Base-by-base conservation (phyloP, 495 filamentous ascomycete species). In the Aspergillus biplanus region DNA sequence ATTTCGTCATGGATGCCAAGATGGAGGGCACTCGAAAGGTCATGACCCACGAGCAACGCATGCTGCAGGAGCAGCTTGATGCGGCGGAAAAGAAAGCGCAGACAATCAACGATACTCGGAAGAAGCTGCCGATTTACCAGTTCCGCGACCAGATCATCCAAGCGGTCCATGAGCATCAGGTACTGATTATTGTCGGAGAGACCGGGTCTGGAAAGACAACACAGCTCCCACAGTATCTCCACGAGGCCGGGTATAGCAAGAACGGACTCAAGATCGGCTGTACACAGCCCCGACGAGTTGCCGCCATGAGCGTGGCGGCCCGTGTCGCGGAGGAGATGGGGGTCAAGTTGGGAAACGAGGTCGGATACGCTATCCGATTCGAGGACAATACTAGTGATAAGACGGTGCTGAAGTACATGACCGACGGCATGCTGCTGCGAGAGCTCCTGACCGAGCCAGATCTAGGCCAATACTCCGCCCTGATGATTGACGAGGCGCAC, bases 401-500 rank as follows among this genome's bases (percentile, higher is more conserved):
- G 77, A 98, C 95, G 0, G 82, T 93, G 46, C 75, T 99, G 32
- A 97, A 97, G 74, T 99, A 97, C 72, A 96, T 97, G 92, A 99
- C 95, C 3, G 95, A 99, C 72, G 95, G 95, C 63, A 97, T 98
- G 93, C 82, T 98, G 48, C 80, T 98, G 18, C 85, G 93, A 69
- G 94, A 97, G 70, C 89, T 97, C 65, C 84, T 97, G 67, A 93
- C 92, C 1, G 93, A 97, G 72, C 94, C 96, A 0, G 89, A 92
- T 59, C 76, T 98, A 11, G 83, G 88, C 11, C 86, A 85, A n/a
- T 98, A 98, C 70, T 89, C 92, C 0, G 91, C 89, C 4, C 70
- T 99, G 64, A 97, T 99, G 90, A 94, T 99, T 64, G 95, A 99
- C 70, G 95, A 99, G 72, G 95, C 96, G 16, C 95, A 99, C 84